Base-by-base conservation (phyloP, 768 basidiomycete genomes). In the Xerocomellus intermedius region DNA sequence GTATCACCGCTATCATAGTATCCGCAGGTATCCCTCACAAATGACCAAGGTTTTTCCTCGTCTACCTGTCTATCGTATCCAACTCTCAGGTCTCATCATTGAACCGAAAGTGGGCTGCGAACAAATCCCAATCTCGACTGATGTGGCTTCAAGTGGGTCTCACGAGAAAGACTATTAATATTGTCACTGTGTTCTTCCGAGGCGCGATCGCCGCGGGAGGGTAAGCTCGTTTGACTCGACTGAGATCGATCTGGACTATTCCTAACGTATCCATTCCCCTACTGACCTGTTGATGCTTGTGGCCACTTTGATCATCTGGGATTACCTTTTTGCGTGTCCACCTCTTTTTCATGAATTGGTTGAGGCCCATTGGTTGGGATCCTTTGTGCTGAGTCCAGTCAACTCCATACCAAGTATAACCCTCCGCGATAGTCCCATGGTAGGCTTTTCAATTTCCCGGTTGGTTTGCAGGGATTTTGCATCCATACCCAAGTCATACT, bases 11-110 rank as follows among this genome's bases (percentile, higher is more conserved):
- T 28, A 49, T 32, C 42, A n/a, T 52, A 32, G 21, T 30, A 33
- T 36, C 32, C 13, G 10, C 45, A 28, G 32, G 22, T 42, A 50
- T 12, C 22, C n/a, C 19, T 46, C 46, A 38, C 35, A 35, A 42
- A 61, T 26, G 39, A 54, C 38, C 52, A 47, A 17, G 43, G 47
- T 19, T 51, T 42, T 50, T 47, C 33, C 48, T 45, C 21, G 38
- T 53, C 43, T 50, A 52, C 44, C 21, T 54, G 38, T 51, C 53
- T 55, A 41, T 48, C 39, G 48, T 41, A 32, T 60, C 53, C 45
- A 50, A 28, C 38, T 50, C 32, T 30, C 16, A n/a, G 5, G 21
- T 38, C 14, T 50, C 22, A 14, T 39, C 32, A 16, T 32, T 48
- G 21, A 42, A 48, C 51, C 41, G 35, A 46, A 57, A 42, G 16